Evolutionary conservation across 2,329 filamentous ascomycete species (phyloP).

Genomic region (Diaporthe citri): DNA sequence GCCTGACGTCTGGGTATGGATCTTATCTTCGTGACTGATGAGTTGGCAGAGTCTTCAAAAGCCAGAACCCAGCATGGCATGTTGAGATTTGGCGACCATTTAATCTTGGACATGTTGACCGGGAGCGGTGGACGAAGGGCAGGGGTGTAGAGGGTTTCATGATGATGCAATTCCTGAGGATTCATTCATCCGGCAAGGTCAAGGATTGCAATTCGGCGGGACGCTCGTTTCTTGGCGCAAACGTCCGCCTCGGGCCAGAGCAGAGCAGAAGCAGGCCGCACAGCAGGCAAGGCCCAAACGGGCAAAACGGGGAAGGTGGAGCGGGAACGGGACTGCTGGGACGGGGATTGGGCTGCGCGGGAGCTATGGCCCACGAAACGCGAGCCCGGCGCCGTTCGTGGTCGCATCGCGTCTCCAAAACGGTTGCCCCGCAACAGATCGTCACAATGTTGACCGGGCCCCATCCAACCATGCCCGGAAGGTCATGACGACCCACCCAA

Average conservation of each 20-base stretch:
- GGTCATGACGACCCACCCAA: neutral
- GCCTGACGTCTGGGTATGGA: constrained; percentile 13
- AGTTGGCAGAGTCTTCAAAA: neutral
- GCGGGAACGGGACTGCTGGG: neutral
- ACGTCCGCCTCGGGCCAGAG: neutral
- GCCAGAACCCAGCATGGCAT: constrained; percentile 4
- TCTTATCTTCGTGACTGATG: neutral
- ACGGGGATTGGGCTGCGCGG: constrained; percentile 14
- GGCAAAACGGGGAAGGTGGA: neutral
- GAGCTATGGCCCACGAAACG: constrained; percentile 21
- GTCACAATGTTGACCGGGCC: constrained; percentile 31
- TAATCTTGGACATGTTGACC: constrained; percentile 6
- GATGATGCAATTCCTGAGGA: constrained; percentile 16
- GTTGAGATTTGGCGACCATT: constrained; percentile 7
- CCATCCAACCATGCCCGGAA: constrained; percentile 3
- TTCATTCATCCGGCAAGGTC: constrained; percentile 17
- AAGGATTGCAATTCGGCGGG: neutral
- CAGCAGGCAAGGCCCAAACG: neutral
- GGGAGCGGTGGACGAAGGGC: constrained; percentile 2
- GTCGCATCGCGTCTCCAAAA: constrained; percentile 24
- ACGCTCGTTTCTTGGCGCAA: neutral
- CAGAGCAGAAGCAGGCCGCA: too few species aligned
- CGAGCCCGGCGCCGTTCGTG: constrained; percentile 21
- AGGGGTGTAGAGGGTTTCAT: constrained; percentile 11
- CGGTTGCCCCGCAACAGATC: constrained; percentile 27